These are phyloP conservation scores for Collariella sp. DNA, from an alignment of 495 filamentous ascomycete species.

Conservation along the genomic window DNA sequence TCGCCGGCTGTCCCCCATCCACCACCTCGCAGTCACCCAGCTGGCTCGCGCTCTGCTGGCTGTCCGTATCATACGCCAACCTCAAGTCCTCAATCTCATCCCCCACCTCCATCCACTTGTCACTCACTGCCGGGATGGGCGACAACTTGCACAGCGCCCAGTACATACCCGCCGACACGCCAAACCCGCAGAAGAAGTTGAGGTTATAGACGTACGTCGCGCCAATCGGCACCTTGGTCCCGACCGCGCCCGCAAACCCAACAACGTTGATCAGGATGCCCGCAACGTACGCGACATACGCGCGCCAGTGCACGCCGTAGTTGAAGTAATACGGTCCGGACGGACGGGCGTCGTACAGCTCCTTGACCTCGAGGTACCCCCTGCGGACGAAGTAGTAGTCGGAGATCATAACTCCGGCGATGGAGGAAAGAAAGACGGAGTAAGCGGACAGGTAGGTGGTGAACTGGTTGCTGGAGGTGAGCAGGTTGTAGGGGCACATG, in stretches of 20 bases:
- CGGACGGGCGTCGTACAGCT: conserved; percentile 66
- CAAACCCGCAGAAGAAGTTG: conserved; percentile 82
- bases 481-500: conserved; percentile 85
- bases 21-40: conserved; percentile 9
- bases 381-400: conserved; percentile 87
- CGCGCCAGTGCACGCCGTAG: conserved; percentile 72
- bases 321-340: conserved; percentile 64
- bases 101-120: conserved; percentile 74
- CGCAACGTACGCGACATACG: conserved; percentile 71
- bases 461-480: conserved; percentile 74
- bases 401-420: conserved; percentile 80
- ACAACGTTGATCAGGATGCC: conserved; percentile 91
- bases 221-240: conserved; percentile 56
- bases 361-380: conserved; percentile 70
- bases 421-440: conserved; percentile 89
- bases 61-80: conserved; percentile 37
- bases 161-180: conserved; percentile 61
- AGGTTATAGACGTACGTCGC: conserved; percentile 83
- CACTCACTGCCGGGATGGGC: conserved; percentile 66
- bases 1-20: neutral
- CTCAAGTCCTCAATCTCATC: conserved; percentile 50
- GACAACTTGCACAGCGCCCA: conserved; percentile 56
- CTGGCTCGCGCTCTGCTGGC: conserved; percentile 16
- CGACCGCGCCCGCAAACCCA: conserved; percentile 79
- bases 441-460: conserved; percentile 92